Conservation (phyloP, 148 eudicot genomes). For the Polygonum aviculare region DNA sequence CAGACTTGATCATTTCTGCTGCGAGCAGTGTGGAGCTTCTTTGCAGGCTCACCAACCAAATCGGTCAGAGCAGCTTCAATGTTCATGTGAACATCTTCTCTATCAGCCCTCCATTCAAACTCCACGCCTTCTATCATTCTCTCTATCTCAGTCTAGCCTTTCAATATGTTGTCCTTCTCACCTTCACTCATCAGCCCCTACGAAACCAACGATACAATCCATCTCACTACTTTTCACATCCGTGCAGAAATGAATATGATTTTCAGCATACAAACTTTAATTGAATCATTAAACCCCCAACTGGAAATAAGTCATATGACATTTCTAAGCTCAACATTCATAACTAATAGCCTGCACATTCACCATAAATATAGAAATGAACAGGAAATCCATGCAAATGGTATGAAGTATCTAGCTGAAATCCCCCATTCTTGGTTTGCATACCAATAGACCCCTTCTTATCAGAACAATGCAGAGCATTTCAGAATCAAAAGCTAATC, state of each 20-base stretch:
- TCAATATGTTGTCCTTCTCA: conserved; percentile 16
- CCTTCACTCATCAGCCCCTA: conserved; percentile 62
- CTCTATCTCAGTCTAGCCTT: conserved; percentile 69
- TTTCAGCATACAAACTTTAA: not conserved
- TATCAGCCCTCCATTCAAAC: conserved; percentile 88
- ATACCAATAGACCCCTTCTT: too few species aligned
- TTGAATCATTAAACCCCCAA: not conserved
- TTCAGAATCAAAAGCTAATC: not conserved
- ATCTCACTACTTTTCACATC: not conserved
- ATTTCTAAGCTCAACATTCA: not conserved
- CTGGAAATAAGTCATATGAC: not conserved
- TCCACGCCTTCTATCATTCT: conserved; percentile 68
- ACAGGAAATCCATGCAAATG: not conserved
- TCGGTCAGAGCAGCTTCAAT: conserved; percentile 74
- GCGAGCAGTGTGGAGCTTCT: conserved; percentile 61
- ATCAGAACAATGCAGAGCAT: not conserved
- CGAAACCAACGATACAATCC: conserved; percentile 8
- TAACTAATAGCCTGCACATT: not conserved
- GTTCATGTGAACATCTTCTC: conserved; percentile 99
- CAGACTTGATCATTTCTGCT: conserved; percentile 97
- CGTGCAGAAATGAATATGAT: not conserved
- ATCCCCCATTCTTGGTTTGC: too few species aligned
- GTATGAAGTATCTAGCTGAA: too few species aligned
- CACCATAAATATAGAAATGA: not conserved
- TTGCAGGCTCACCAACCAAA: too few species aligned